phyloP scores from a whole-genome alignment of 129 eudicot species.

The Arctium lappa region DNA sequence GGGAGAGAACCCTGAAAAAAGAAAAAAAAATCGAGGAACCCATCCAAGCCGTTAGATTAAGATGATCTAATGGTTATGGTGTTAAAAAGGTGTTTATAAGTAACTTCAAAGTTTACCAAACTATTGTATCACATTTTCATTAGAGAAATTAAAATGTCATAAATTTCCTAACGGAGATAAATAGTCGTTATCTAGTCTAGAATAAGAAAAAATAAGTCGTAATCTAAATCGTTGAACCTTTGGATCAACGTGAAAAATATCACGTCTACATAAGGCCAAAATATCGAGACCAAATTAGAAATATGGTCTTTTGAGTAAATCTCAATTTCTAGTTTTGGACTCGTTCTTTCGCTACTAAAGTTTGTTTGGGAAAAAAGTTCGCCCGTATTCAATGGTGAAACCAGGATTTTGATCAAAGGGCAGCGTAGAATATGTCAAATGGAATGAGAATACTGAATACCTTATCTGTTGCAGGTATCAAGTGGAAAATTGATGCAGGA shows the following conservation, averaged over 20 bases:
- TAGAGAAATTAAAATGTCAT: too few relatives aligned
- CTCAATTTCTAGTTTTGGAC: background rate
- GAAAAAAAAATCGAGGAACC: too few relatives aligned
- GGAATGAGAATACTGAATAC: too few relatives aligned
- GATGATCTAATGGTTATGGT: too few relatives aligned
- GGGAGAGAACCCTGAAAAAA: too few relatives aligned
- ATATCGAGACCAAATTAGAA: background rate
- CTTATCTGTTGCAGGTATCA: too few relatives aligned
- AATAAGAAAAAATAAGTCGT: background rate
- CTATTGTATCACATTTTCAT: background rate
- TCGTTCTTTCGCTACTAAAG: background rate
- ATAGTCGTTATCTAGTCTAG: background rate
- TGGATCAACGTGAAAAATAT: background rate
- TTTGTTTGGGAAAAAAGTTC: background rate
- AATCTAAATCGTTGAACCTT: background rate
- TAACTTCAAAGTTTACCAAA: background rate
- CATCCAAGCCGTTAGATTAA: too few relatives aligned
- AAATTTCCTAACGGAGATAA: too few relatives aligned
- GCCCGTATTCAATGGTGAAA: background rate
- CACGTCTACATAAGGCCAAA: background rate
- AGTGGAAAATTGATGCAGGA: background rate
- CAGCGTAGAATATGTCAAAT: too few relatives aligned
- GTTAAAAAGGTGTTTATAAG: too few relatives aligned
- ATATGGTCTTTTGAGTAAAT: background rate
- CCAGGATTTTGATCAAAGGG: background rate